These are phyloP conservation scores for Huiozyma sinensis DNA, from an alignment of 805 yeast genomes.

Conservation along the genomic window DNA sequence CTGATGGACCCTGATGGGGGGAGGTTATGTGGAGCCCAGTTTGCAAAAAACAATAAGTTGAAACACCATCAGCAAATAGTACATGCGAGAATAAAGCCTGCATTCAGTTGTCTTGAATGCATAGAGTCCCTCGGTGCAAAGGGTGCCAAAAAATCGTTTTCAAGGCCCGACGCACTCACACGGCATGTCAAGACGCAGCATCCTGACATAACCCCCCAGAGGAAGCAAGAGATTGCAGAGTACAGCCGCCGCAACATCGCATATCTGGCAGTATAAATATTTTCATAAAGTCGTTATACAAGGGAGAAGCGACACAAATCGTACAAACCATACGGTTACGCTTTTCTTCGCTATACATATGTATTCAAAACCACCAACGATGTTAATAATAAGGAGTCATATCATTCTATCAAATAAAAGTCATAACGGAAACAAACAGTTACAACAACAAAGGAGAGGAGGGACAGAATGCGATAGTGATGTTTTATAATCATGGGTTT, in stretches of 20 bases:
- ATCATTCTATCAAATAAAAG: neutral
- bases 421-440: neutral
- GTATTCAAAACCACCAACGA: neutral
- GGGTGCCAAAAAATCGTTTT: slow-evolving; percentile 61
- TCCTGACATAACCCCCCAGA: slow-evolving; percentile 38
- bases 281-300: no score
- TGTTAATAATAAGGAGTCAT: neutral
- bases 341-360: no score
- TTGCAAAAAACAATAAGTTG: slow-evolving; percentile 92
- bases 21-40: slow-evolving; percentile 33
- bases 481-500: slow-evolving; percentile 11
- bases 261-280: no score
- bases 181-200: slow-evolving; percentile 90
- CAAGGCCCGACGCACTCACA: slow-evolving; percentile 87
- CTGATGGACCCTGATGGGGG: slow-evolving; percentile 19
- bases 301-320: no score
- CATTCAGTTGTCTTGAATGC: slow-evolving; percentile 78
- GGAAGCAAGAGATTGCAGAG: slow-evolving; percentile 29
- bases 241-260: no score
- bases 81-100: slow-evolving; percentile 76
- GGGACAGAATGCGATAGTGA: no score
- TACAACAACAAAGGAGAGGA: neutral
- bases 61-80: slow-evolving; percentile 93
- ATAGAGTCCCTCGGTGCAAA: slow-evolving; percentile 34
- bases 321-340: no score